A percentile compares a stretch with the other conserved stretches of the same genome.
These are phyloP conservation scores for Thozetella sp. DNA, from an alignment of 495 filamentous ascomycete species.

Conservation along the genomic window DNA sequence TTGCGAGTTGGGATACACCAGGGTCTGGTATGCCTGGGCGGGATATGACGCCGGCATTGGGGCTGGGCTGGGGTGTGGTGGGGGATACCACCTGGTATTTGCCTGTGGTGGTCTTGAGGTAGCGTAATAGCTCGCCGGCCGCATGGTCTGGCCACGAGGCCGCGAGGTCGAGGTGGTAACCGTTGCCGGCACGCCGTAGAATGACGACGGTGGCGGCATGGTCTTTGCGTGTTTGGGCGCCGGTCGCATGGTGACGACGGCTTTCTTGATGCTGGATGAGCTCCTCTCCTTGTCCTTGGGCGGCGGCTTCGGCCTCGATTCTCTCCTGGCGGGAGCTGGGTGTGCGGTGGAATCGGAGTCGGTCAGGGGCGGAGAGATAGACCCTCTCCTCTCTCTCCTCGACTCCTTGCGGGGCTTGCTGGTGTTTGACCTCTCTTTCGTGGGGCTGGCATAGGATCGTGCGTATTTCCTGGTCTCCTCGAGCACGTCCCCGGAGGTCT, in stretches of 20 bases:
- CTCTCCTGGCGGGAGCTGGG: conserved; percentile 12
- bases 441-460: conserved; percentile 33
- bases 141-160: conserved; percentile 35
- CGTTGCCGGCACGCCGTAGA: conserved; percentile 36
- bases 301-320: conserved; percentile 23
- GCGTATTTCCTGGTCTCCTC: conserved; percentile 39
- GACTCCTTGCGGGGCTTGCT: conserved; percentile 38
- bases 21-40: conserved; percentile 20
- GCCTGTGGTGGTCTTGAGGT: conserved; percentile 27
- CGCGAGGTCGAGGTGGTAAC: conserved; percentile 32
- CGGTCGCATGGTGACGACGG: conserved; percentile 23
- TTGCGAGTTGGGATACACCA: not conserved
- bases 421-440: conserved; percentile 46
- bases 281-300: conserved; percentile 32
- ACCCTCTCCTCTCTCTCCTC: conserved; percentile 21
- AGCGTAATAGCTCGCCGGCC: conserved; percentile 40
- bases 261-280: conserved; percentile 19
- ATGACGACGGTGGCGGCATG: conserved; percentile 18
- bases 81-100: conserved; percentile 22
- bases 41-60: conserved; percentile 28
- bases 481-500: conserved; percentile 32
- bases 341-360: conserved; percentile 46
- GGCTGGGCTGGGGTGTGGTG: conserved; percentile 17
- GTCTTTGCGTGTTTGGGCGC: conserved; percentile 28
- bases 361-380: conserved; percentile 31